Evolutionary conservation across 768 basidiomycete genomes (phyloP), one percentile per base, ranked within the genome.

Genomic region (Hydnum rufescens): DNA sequence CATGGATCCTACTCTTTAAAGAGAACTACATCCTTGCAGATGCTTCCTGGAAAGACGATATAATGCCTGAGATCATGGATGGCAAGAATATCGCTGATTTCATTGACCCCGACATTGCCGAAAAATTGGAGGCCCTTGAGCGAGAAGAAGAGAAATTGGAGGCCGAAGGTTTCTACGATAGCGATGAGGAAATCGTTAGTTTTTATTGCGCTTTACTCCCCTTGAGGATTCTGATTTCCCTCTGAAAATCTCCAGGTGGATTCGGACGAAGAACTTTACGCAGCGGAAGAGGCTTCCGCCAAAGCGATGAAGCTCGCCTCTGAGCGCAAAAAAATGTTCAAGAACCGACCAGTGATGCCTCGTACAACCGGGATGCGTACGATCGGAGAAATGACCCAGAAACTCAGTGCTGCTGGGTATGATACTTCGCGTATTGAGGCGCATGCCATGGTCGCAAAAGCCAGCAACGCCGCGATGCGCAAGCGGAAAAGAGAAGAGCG

Each of bases 71-170:
- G 65, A 86, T 99, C 61, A 79, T 88, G 80, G 79, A 96, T 58
- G 95, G 95, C 68, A 96, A 96, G 75, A 99, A 99, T 68, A 68
- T 97, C 51, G 93, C 92, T 23, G 95, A 99, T 71, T 99, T 99
- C 57, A 85, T 97, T 65, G 93, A 97, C 65, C 83, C 89, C 22
- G 95, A 99, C 61, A 97, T 99, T 55, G 80, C 78, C 19, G 92
- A 92, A 66, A 93, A 90, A 67, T 79, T 99, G 46, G 93, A 96
- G 61, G 93, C 89, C 8, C 77, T 99, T 53, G 93, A 99, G 66
- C 77, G 86, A 18, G 95, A 97, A 64, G 95, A 99, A 65, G 93
- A 93, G 65, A 77, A 75, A 58, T 74, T 99, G n/a, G 72, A 88
- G 64, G 81, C 79, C 0, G 88, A 96, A 64, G 95, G 95, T 3